Percentiles rank a stretch among this genome's conserved stretches.
Evolutionary conservation across 2,329 filamentous ascomycete genomes (phyloP).

Genomic region (Ophiostoma fasciatum): DNA sequence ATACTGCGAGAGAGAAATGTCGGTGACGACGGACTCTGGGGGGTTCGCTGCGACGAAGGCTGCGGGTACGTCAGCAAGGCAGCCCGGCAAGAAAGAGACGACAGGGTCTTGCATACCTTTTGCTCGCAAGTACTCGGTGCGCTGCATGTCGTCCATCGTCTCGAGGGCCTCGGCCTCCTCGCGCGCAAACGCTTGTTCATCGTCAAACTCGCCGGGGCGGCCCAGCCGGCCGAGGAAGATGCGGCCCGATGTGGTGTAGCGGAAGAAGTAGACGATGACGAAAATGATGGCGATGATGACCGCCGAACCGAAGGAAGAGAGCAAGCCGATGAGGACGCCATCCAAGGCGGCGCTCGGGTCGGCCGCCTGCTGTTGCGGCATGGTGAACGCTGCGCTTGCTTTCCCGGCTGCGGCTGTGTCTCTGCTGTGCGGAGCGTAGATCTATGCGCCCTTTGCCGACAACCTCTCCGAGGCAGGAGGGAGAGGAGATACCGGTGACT

Average conservation of each 20-base stretch:
- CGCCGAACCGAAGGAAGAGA: slow-evolving; percentile 88
- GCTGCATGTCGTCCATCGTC: slow-evolving; percentile 84
- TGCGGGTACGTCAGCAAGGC: no score
- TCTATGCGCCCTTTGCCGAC: no score
- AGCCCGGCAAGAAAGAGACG: no score
- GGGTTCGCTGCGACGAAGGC: slow-evolving; percentile 91
- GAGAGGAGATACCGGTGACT: no score
- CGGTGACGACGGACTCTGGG: slow-evolving; percentile 86
- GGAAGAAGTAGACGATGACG: slow-evolving; percentile 80
- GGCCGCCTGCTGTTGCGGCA: slow-evolving; percentile 1
- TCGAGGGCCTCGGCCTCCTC: slow-evolving; percentile 94
- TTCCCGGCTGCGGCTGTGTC: no score
- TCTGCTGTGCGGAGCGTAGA: no score
- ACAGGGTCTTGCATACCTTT: no score
- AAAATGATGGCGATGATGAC: slow-evolving; percentile 68
- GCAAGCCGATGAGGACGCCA: slow-evolving; percentile 85
- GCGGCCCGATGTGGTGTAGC: slow-evolving; percentile 73
- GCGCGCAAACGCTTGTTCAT: slow-evolving; percentile 84
- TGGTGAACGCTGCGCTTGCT: no score
- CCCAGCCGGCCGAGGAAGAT: slow-evolving; percentile 91
- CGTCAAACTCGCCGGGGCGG: slow-evolving; percentile 89
- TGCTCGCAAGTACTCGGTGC: slow-evolving; percentile 81
- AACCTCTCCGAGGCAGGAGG: no score
- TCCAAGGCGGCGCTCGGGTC: slow-evolving; percentile 26
- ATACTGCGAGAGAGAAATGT: slow-evolving; percentile 95